Percentiles rank a stretch among this genome's conserved stretches.
Evolutionary conservation across 2,329 filamentous ascomycete genomes (phyloP).

Genomic region (Colletotrichum melonis): DNA sequence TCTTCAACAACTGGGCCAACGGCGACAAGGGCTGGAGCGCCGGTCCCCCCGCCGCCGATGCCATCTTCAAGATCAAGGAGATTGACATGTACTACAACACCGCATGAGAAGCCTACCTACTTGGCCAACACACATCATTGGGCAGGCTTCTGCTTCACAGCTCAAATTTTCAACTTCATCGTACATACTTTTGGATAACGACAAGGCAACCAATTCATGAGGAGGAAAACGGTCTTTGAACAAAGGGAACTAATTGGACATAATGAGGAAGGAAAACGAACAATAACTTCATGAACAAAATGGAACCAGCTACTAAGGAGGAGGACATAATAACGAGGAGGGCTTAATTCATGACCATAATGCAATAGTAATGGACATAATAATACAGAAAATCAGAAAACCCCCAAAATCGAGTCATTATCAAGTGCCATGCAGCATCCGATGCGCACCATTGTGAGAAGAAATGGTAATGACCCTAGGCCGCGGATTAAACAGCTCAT

Average conservation of each 20-base stretch:
- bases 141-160: neutral
- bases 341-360: neutral
- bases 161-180: neutral
- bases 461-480: neutral
- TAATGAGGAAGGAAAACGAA: neutral
- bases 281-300: neutral
- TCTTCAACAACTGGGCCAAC: conserved; percentile 48
- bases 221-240: neutral
- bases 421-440: neutral
- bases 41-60: conserved; percentile 41
- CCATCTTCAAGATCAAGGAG: conserved; percentile 35
- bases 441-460: neutral
- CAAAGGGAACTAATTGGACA: neutral
- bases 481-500: neutral
- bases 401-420: neutral
- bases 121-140: too few species aligned
- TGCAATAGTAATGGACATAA: neutral
- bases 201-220: neutral
- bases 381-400: neutral
- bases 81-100: conserved; percentile 46
- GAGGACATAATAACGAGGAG: neutral
- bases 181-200: neutral
- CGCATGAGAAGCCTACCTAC: neutral
- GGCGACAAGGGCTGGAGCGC: conserved; percentile 44
- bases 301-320: neutral